Percentiles rank a stretch among this genome's conserved stretches.
Conservation (phyloP, 2,329 filamentous ascomycete genomes). For the Diaporthe capsici region DNA sequence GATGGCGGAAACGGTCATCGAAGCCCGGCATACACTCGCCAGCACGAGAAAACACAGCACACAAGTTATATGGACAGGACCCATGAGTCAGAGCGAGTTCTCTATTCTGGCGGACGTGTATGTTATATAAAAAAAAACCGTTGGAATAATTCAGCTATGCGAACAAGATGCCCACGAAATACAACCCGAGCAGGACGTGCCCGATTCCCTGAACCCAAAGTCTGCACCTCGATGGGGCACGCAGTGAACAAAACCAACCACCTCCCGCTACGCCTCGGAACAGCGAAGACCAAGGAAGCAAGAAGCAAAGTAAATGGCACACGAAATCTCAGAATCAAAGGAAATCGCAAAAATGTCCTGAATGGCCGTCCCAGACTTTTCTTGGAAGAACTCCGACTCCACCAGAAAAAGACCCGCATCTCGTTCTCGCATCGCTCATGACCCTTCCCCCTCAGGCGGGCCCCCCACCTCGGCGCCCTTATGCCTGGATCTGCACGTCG, state of each 20-base stretch:
- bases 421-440: constrained; percentile 22
- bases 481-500: constrained; percentile 24
- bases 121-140: not conserved
- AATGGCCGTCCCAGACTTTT: constrained; percentile 7
- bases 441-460: constrained; percentile 5
- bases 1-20: not conserved
- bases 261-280: not conserved
- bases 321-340: constrained; percentile 15
- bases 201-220: constrained; percentile 28
- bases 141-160: constrained; percentile 30
- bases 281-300: constrained; percentile 11
- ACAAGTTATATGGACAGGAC: not conserved
- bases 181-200: constrained; percentile 27
- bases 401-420: constrained; percentile 17
- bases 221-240: not conserved
- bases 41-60: not conserved
- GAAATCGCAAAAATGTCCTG: constrained; percentile 14
- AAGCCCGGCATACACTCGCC: not conserved
- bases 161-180: constrained; percentile 23
- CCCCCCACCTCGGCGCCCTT: not conserved
- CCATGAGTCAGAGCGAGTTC: not conserved
- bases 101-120: not conserved
- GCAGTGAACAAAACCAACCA: constrained; percentile 24
- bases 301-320: constrained; percentile 33
- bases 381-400: constrained; percentile 26